Percentiles rank a stretch among this genome's conserved stretches.
Conservation (phyloP, 2,329 filamentous ascomycete species). For the Rhytidhysteron rufulum region DNA sequence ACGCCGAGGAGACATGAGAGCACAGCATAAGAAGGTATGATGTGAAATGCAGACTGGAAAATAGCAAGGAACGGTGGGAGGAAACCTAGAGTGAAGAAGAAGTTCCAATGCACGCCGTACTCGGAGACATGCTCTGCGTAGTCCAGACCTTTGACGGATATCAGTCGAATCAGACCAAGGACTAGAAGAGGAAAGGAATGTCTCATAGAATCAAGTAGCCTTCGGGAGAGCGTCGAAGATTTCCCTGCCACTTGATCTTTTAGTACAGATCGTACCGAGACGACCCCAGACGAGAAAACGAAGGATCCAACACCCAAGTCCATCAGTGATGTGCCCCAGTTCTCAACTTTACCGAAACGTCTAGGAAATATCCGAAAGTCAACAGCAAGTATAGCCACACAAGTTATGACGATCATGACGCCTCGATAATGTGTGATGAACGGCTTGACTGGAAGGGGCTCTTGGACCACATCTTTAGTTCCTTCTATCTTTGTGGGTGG, state of each 20-base stretch:
- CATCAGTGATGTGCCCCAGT: slow-evolving; percentile 99
- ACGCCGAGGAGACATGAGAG: slow-evolving; percentile 67
- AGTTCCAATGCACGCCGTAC: slow-evolving; percentile 99
- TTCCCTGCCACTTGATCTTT: slow-evolving; percentile 60
- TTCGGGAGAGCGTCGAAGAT: slow-evolving; percentile 48
- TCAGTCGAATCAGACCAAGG: slow-evolving; percentile 74
- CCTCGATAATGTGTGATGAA: slow-evolving; percentile 92
- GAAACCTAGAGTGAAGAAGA: slow-evolving; percentile 93
- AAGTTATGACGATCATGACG: slow-evolving; percentile 86
- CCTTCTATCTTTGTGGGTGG: slow-evolving; percentile 16
- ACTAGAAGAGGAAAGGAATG: slow-evolving; percentile 80
- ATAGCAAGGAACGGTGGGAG: slow-evolving; percentile 85
- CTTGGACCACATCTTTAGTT: slow-evolving; percentile 25
- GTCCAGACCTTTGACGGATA: slow-evolving; percentile 88
- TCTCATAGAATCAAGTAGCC: slow-evolving; percentile 65
- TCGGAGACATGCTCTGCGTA: slow-evolving; percentile 97
- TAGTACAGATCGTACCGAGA: slow-evolving; percentile 78
- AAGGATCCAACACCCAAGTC: slow-evolving; percentile 96
- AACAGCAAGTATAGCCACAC: slow-evolving; percentile 89
- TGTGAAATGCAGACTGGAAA: slow-evolving; percentile 66
- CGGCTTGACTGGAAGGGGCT: slow-evolving; percentile 73
- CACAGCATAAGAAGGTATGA: slow-evolving; percentile 72
- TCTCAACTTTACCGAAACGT: slow-evolving; percentile 95
- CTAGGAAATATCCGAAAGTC: slow-evolving; percentile 92
- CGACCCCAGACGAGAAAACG: slow-evolving; percentile 87